Base-by-base conservation (phyloP, 2,329 filamentous ascomycete genomes). In the Cucurbitaria berberidis region DNA sequence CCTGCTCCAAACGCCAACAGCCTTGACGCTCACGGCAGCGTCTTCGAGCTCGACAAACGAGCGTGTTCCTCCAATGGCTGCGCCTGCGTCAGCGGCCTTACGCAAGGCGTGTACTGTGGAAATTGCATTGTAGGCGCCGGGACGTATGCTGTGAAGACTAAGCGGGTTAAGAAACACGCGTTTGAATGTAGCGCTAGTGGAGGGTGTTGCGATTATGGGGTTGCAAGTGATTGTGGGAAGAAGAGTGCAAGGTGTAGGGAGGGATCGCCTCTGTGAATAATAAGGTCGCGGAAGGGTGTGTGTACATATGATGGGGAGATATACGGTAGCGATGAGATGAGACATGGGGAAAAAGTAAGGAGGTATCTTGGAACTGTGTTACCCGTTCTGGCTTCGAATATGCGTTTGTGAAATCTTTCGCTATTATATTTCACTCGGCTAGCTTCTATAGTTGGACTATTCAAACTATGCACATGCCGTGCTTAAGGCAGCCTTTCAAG, bases 61-160 rank as follows among this genome's bases (percentile, higher is more conserved):
- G 48, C 48, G 18, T 51, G 48, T 34, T 42, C 10, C 16, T 49
- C 45, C 36, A 54, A 54, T 22, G 51, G 51, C 16, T 49, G 51
- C 26, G 51, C 41, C 10, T 54, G 51, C 10, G 42, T 54, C 10
- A 49, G 45, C 24, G 51, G 51, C 34, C 40, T 54, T 29, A 9
- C 35, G 5, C 18, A 40, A 21, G 51, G 51, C 29, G 32, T 50
- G 13, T 54, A 50, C 15, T 54, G 51, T 30, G 46, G 51, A 5
- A 54, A 50, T 22, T 54, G 46, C 24, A 46, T 54, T 11, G 51
- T 50, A 19, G 51, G 51, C 18, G 51, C 51, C 5, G 51, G 51
- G 15, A 54, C 51, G 15, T 54, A 49, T 27, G 51, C 51, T 13
- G 24, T 54, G n/a, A 45, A 26, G 27, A 54, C 45, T 11, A 49